Percentiles rank a stretch among this genome's conserved stretches.
These are phyloP conservation scores for Xylaria multiplex DNA, from an alignment of 2,329 filamentous ascomycete genomes.

Conservation along the genomic window DNA sequence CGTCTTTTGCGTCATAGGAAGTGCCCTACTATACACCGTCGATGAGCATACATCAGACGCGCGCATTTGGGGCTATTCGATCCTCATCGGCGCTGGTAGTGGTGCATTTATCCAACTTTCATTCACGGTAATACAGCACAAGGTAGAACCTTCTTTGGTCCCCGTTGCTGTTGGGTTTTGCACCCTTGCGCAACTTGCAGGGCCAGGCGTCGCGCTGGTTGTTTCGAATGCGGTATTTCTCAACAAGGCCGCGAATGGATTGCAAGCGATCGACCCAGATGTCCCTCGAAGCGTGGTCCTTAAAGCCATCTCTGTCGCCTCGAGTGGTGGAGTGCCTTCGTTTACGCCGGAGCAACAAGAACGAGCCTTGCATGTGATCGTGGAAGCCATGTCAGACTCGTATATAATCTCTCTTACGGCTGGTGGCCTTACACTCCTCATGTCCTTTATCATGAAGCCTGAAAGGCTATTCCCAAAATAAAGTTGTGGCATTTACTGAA, in stretches of 20 bases:
- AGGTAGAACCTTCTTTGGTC: constrained; percentile 46
- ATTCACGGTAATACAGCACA: constrained; percentile 50
- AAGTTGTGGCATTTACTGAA: no score
- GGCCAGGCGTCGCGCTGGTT: constrained; percentile 16
- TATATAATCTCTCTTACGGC: no score
- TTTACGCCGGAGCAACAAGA: no score
- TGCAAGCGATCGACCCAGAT: no score
- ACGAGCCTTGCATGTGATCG: no score
- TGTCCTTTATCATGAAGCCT: no score
- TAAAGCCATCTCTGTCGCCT: no score
- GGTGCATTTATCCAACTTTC: constrained; percentile 50
- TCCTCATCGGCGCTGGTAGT: constrained; percentile 54
- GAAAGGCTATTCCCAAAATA: no score
- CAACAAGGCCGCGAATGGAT: neutral
- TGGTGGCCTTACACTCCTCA: no score
- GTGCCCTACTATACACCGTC: constrained; percentile 24
- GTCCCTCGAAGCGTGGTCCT: no score
- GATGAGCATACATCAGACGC: constrained; percentile 33
- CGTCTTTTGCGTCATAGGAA: constrained; percentile 17
- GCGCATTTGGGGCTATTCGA: constrained; percentile 50
- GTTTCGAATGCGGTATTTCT: constrained; percentile 26
- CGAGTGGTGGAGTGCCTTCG: no score
- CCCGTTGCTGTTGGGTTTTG: constrained; percentile 51
- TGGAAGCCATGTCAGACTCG: no score
- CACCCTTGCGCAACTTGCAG: constrained; percentile 39